Evolutionary conservation across 192 early-diverging fungal species (phyloP), one percentile per base, ranked within the genome.

Genomic region (Kickxella alabastrina): DNA sequence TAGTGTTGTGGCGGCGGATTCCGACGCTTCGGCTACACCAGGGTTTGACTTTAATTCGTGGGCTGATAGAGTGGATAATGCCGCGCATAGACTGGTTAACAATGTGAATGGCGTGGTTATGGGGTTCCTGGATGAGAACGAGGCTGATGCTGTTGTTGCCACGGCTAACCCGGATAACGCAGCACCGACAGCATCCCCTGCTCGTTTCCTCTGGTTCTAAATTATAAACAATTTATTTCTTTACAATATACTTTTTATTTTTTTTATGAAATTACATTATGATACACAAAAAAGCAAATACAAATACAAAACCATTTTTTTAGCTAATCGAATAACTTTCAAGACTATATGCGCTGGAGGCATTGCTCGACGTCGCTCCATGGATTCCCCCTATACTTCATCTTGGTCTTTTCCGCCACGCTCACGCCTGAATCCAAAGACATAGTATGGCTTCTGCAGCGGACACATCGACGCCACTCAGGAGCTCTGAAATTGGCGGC

Each of bases 31-130:
- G 2, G 40, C 15, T 21, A 12, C 12, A 17, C 15, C 25, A 51
- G 12, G 4, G 22, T 75, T 75, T 42, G 72, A 75, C 43, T 50
- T 65, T 10, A 59, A 47, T 35, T 68, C 60, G 27, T 75, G 72
- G 72, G 62, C 49, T 26, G 29, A 49, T 26, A 52, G 65, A 25
- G 43, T 75, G 2, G 56, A 68, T 18, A 59, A 50, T 13, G 72
- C 61, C 0, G 72, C 72, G 0, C 48, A 61, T 50, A 59, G 57
- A 12, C 37, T 75, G 27, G 65, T 38, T 0, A 46, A 40, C n/a
- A 75, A 68, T 36, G 61, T 75, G 4, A 61, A 58, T 9, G 50
- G 57, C 14, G 43, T 68, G 12, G 34, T 68, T 31, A 32, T 63
- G 12, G 36, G 49, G 1, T 59, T 68, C 39, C n/a, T 68, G 39